These are phyloP conservation scores for Picocystis sp. DNA, from an alignment of 163 green algal species.

Conservation along the genomic window DNA sequence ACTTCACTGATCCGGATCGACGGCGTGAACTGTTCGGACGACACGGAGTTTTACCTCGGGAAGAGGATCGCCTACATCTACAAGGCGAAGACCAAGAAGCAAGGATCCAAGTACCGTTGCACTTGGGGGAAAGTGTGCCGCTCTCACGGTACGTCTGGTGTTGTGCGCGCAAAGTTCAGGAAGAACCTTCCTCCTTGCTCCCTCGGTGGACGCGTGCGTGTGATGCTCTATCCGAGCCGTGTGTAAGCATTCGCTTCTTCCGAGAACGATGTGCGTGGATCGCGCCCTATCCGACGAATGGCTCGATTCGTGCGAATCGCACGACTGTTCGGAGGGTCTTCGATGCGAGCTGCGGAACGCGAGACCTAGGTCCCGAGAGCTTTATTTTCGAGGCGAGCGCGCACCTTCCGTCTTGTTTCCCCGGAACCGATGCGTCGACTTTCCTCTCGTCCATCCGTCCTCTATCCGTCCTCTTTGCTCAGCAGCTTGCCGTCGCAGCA, in stretches of 20 bases:
- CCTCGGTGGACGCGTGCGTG: conserved; percentile 56
- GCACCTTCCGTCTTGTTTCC: too few species aligned
- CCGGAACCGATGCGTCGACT: too few species aligned
- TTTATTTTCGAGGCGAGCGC: too few species aligned
- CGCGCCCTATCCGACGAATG: too few species aligned
- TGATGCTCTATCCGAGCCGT: conserved; percentile 79
- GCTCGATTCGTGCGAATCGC: too few species aligned
- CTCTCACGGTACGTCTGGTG: conserved; percentile 75
- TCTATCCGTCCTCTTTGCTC: neutral
- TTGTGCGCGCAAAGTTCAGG: conserved; percentile 82
- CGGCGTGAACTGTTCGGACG: conserved; percentile 65
- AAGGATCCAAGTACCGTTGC: conserved; percentile 73
- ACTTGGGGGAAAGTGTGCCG: conserved; percentile 89
- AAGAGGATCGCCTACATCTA: conserved; percentile 94
- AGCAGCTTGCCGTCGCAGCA: conserved; percentile 24
- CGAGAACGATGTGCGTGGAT: too few species aligned
- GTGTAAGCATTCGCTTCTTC: conserved; percentile 27
- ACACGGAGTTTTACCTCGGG: conserved; percentile 94
- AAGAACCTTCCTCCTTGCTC: conserved; percentile 81
- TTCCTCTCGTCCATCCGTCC: too few species aligned
- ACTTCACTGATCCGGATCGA: conserved; percentile 85
- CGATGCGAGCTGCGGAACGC: too few species aligned
- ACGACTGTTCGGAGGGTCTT: too few species aligned
- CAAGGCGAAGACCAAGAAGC: conserved; percentile 94
- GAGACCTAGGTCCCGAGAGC: too few species aligned